These are phyloP conservation scores for Nannochloropsis gaditana DNA, from an alignment of 108 stramenopile species.

Conservation along the genomic window DNA sequence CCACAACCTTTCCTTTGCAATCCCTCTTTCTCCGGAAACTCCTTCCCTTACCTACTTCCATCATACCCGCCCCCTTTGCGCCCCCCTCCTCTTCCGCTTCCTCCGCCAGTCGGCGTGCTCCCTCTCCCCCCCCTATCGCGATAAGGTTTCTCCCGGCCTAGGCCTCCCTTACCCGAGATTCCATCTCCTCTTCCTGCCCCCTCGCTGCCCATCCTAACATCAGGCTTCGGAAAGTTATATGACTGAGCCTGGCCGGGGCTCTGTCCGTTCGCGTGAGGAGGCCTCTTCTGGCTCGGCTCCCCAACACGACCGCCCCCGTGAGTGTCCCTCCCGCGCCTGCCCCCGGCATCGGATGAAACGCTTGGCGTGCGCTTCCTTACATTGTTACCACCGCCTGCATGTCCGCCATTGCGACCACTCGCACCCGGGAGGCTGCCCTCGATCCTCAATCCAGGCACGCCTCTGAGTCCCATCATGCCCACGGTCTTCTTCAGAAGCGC, in stretches of 20 bases:
- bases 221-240: not conserved
- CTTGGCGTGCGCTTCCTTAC: not conserved
- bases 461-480: conserved; percentile 74
- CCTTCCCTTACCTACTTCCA: not conserved
- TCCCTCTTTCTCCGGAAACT: not conserved
- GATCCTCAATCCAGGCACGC: conserved; percentile 46
- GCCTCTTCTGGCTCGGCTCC: not conserved
- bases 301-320: not conserved
- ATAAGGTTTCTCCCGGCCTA: too few species aligned
- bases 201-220: too few species aligned
- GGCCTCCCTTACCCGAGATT: too few species aligned
- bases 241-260: not conserved
- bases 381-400: not conserved
- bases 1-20: not conserved
- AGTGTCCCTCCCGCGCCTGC: not conserved
- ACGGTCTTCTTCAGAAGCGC: conserved; percentile 62
- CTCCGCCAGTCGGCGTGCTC: not conserved
- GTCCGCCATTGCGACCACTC: not conserved
- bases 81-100: conserved; percentile 7
- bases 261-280: not conserved
- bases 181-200: too few species aligned
- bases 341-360: not conserved
- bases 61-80: not conserved
- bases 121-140: too few species aligned
- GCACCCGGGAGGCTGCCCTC: not conserved